Evolutionary conservation across 2,329 filamentous ascomycete genomes (phyloP), one percentile per base, ranked within the genome.

Genomic region (Colletotrichum salicis): DNA sequence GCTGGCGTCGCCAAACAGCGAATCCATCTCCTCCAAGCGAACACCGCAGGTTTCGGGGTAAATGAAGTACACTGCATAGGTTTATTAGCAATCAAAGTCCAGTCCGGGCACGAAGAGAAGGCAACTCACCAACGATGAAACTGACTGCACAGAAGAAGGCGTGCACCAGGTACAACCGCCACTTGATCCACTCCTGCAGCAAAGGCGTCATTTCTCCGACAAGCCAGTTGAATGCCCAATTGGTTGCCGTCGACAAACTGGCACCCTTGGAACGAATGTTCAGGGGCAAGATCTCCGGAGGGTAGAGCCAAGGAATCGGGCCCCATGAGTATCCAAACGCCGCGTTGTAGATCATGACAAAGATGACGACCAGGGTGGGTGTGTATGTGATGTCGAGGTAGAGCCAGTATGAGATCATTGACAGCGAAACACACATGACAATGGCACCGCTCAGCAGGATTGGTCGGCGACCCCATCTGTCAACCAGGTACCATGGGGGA

Each of bases 181-280:
- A 99, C 77, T 93, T 90, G 77, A 99, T 98, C 83, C 88, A 91
- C 77, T 96, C 94, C 81, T 99, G 96, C 71, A 98, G 86, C 66
- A 98, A 91, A 2, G 96, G 96, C 0, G 96, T 99, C 87, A 98
- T 90, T 82, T 97, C 94, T 76, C 96, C 96, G 4, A 98, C 96
- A 31, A 98, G 86, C 93, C 95, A 99, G 83, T 99, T 99, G 83
- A 96, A 97, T 1, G 96, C 95, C 96, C 96, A 99, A 80, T 99
- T 99, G 37, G 95, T 92, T 22, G 96, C 96, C 1, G 96, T 98
- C 72, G 96, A 98, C 80, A 99, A 84, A 88, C 95, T 97, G 65
- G 96, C 96, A 73, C 96, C 96, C 86, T 98, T 98, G 72, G 96
- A 97, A 78, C 96, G 92, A 80, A 98, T 98, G 85, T 95, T 98